These are phyloP conservation scores for Dictyostelium purpureum DNA, from an alignment of 78 protist genomes.

Conservation along the genomic window DNA sequence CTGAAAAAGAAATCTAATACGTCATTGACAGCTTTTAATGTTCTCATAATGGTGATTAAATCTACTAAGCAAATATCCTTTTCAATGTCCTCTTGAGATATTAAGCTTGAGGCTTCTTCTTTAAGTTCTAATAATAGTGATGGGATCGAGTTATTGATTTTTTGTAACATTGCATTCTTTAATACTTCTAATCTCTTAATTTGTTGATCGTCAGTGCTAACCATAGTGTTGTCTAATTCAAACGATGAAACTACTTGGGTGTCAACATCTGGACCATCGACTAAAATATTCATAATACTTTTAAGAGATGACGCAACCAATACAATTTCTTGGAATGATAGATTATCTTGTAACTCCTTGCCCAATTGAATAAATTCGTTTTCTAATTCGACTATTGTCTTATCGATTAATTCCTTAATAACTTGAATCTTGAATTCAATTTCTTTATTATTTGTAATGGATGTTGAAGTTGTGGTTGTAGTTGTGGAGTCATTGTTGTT, in stretches of 20 bases:
- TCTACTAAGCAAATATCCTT: slow-evolving; percentile 21
- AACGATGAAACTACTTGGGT: background rate
- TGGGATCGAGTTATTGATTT: slow-evolving; percentile 4
- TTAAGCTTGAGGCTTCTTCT: background rate
- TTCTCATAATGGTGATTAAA: slow-evolving; percentile 43
- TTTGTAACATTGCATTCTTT: slow-evolving; percentile 8
- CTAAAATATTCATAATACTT: slow-evolving; percentile 13
- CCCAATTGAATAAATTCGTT: slow-evolving; percentile 10
- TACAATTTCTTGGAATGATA: slow-evolving; percentile 32
- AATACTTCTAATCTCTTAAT: slow-evolving; percentile 8
- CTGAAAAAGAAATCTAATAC: slow-evolving; percentile 32
- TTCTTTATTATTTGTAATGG: background rate
- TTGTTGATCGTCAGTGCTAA: background rate
- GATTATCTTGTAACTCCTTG: background rate
- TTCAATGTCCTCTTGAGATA: background rate
- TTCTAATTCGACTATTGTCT: background rate
- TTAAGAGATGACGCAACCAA: slow-evolving; percentile 35
- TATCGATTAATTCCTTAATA: slow-evolving; percentile 6
- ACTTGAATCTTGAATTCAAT: slow-evolving; percentile 24
- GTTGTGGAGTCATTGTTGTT: background rate
- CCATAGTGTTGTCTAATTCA: background rate
- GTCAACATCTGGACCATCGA: slow-evolving; percentile 34
- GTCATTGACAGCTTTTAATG: slow-evolving; percentile 20
- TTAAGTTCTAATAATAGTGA: background rate
- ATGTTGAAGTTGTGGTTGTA: background rate